Evolutionary conservation across 1,284 basidiomycete species (phyloP).

Genomic region (Rhodotorula sp.): DNA sequence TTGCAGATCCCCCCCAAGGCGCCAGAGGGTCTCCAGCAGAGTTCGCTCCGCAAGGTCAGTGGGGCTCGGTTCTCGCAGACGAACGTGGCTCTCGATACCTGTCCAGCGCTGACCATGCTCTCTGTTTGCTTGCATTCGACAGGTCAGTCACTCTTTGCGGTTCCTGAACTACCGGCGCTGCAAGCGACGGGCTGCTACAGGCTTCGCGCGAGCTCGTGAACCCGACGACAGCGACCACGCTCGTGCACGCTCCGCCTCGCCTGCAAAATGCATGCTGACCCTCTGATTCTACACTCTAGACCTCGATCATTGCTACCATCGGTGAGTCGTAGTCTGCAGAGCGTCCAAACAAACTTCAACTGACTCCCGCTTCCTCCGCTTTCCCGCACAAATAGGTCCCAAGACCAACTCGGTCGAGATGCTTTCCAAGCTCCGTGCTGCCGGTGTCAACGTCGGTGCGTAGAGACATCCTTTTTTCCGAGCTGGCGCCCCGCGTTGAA

Average conservation of each 20-base stretch:
- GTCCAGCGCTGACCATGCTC: neutral
- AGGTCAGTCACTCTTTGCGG: neutral
- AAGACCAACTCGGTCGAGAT: slow-evolving; percentile 88
- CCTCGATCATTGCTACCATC: slow-evolving; percentile 94
- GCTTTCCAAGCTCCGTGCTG: slow-evolving; percentile 73
- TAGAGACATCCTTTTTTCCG: slow-evolving; percentile 34
- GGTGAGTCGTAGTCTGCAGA: slow-evolving; percentile 57
- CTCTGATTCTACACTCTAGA: slow-evolving; percentile 57
- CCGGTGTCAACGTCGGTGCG: slow-evolving; percentile 93
- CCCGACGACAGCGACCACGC: too few relatives aligned
- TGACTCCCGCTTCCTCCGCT: neutral
- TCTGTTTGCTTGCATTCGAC: neutral
- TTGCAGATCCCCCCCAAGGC: slow-evolving; percentile 67
- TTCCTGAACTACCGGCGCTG: neutral
- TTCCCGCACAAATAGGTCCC: slow-evolving; percentile 61
- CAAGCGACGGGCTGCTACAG: neutral
- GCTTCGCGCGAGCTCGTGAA: neutral
- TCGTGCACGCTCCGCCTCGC: too few relatives aligned
- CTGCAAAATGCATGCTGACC: slow-evolving; percentile 4
- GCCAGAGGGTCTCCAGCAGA: slow-evolving; percentile 72
- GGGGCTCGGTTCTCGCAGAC: slow-evolving; percentile 2
- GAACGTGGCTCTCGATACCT: neutral
- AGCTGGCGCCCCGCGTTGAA: too few relatives aligned
- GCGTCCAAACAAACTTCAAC: too few relatives aligned
- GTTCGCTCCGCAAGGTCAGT: slow-evolving; percentile 80